A percentile compares a stretch with the other conserved stretches of the same genome.
phyloP scores from a whole-genome alignment of 306 rosid species.

The Vigna nakashimae region DNA sequence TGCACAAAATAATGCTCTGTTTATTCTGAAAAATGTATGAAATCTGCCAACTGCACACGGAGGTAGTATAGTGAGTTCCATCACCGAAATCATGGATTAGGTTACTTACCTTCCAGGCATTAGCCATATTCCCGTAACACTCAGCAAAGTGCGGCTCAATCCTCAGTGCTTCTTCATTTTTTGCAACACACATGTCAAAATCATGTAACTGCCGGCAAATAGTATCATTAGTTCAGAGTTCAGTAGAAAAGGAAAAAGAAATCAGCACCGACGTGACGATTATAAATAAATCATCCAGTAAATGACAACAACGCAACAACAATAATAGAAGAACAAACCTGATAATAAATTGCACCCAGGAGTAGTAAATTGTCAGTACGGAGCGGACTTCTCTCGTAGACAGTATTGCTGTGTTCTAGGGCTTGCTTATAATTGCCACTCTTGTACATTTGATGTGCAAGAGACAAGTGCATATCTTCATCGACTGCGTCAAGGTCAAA shows the following conservation, averaged over 20 bases:
- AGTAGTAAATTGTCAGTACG: constrained; percentile 95
- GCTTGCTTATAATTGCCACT: constrained; percentile 89
- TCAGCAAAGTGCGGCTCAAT: constrained; percentile 91
- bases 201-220: constrained; percentile 74
- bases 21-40: constrained; percentile 36
- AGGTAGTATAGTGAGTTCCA: constrained; percentile 5
- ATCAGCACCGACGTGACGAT: background rate
- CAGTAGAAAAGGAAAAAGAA: constrained; percentile 3
- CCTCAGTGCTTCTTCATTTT: constrained; percentile 95
- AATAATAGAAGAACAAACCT: constrained; percentile 58
- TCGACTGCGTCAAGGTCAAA: constrained; percentile 65
- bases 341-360: constrained; percentile 93
- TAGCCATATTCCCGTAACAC: constrained; percentile 99
- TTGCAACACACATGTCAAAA: constrained; percentile 90
- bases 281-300: background rate
- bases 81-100: background rate
- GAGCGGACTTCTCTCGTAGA: constrained; percentile 81
- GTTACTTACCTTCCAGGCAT: constrained; percentile 90
- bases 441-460: constrained; percentile 95
- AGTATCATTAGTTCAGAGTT: constrained; percentile 2
- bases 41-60: background rate
- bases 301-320: constrained; percentile 16
- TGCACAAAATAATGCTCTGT: constrained; percentile 41
- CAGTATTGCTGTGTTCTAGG: constrained; percentile 77
- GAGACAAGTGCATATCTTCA: constrained; percentile 80